Conservation (phyloP, 2,329 filamentous ascomycete species). For the Aquanectria penicillioides region DNA sequence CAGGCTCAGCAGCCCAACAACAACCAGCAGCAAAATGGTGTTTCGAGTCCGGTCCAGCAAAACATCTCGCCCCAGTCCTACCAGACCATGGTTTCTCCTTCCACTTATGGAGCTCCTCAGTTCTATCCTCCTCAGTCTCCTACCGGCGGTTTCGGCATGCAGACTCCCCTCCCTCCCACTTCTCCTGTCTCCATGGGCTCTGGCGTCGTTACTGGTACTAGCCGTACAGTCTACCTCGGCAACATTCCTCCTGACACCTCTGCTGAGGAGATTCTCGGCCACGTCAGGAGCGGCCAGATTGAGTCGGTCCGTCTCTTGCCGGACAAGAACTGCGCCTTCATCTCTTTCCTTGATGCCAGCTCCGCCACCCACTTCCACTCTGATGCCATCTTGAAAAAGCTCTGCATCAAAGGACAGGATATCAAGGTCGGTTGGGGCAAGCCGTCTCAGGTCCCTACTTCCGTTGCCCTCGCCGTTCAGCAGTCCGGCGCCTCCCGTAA, state of each 20-base stretch:
- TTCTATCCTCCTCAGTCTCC: slow-evolving; percentile 92
- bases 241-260: slow-evolving; percentile 99
- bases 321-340: slow-evolving; percentile 99
- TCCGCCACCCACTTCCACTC: slow-evolving; percentile 99
- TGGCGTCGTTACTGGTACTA: slow-evolving; percentile 88
- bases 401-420: slow-evolving; percentile 97
- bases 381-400: slow-evolving; percentile 99
- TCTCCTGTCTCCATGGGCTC: slow-evolving; percentile 80
- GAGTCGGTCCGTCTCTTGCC: slow-evolving; percentile 97
- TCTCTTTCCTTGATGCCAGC: slow-evolving; percentile 97
- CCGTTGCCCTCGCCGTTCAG: slow-evolving; percentile 95
- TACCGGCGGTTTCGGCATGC: slow-evolving; percentile 74
- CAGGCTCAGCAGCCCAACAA: slow-evolving; percentile 63
- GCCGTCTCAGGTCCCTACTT: slow-evolving; percentile 96
- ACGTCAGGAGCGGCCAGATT: slow-evolving; percentile 97
- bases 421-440: slow-evolving; percentile 99
- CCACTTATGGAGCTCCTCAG: slow-evolving; percentile 81
- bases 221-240: slow-evolving; percentile 95
- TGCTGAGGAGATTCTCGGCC: slow-evolving; percentile 94
- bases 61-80: slow-evolving; percentile 85
- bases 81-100: slow-evolving; percentile 86
- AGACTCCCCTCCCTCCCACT: slow-evolving; percentile 69
- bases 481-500: slow-evolving; percentile 97
- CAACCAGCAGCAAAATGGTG: slow-evolving; percentile 67
- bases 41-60: slow-evolving; percentile 80